Evolutionary conservation across 306 rosid genomes (phyloP).

Genomic region (Acmispon strigosus): DNA sequence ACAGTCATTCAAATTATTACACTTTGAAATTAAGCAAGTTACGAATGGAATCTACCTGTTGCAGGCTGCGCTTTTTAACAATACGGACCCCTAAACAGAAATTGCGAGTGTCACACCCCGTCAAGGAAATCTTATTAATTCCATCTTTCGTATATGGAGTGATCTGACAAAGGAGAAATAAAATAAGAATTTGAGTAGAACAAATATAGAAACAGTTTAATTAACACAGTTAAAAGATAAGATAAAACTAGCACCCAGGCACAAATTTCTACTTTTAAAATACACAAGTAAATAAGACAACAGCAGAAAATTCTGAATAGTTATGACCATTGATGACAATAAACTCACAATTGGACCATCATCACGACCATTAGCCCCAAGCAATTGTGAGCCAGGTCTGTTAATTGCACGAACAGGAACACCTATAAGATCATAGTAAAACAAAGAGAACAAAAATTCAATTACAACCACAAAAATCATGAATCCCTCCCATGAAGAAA

Average conservation of each 20-base stretch:
- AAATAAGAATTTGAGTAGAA: slow-evolving; percentile 13
- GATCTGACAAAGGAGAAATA: slow-evolving; percentile 56
- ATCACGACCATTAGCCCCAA: slow-evolving; percentile 96
- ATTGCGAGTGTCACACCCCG: slow-evolving; percentile 76
- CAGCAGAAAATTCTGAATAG: not conserved
- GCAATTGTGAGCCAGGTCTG: slow-evolving; percentile 87
- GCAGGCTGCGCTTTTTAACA: slow-evolving; percentile 66
- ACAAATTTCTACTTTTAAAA: slow-evolving; percentile 4
- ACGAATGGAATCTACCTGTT: slow-evolving; percentile 53
- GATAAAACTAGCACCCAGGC: not conserved
- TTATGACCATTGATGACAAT: not conserved
- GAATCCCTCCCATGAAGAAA: not conserved
- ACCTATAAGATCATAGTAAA: slow-evolving; percentile 38
- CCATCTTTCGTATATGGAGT: slow-evolving; percentile 74
- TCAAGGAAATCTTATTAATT: slow-evolving; percentile 71
- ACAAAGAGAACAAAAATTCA: not conserved
- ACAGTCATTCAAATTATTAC: not conserved
- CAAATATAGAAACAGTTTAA: not conserved
- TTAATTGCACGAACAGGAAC: slow-evolving; percentile 79
- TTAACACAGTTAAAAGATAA: not conserved
- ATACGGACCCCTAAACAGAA: slow-evolving; percentile 97
- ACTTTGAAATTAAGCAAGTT: not conserved
- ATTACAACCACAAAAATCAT: not conserved
- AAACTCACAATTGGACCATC: slow-evolving; percentile 89
- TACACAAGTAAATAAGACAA: not conserved